phyloP scores from a whole-genome alignment of 192 early-diverging fungal genomes.

The Linderina pennispora region DNA sequence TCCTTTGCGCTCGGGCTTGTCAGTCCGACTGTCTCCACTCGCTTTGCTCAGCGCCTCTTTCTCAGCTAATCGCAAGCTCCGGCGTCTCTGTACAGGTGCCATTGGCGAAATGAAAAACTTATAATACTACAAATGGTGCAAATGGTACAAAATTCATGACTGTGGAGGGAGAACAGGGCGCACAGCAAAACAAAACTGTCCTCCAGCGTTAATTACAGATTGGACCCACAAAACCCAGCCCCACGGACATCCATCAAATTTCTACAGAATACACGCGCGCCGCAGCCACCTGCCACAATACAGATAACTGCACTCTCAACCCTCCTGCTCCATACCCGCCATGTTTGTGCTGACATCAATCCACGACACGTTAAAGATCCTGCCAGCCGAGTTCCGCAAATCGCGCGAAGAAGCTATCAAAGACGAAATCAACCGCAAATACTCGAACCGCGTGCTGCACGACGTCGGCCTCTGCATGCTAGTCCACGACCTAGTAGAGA shows the following conservation, averaged over 20 bases:
- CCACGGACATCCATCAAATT: no score
- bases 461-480: slow-evolving; percentile 88
- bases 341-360: slow-evolving; percentile 88
- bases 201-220: no score
- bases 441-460: slow-evolving; percentile 82
- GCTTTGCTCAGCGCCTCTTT: slow-evolving; percentile 3
- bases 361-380: slow-evolving; percentile 79
- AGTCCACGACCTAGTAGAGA: slow-evolving; percentile 70
- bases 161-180: neutral
- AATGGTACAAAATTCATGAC: neutral
- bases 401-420: slow-evolving; percentile 68
- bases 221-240: no score
- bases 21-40: slow-evolving; percentile 10
- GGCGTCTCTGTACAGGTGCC: slow-evolving; percentile 22
- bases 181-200: neutral
- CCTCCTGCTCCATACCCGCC: no score
- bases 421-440: slow-evolving; percentile 88
- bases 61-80: slow-evolving; percentile 20
- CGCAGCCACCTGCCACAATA: no score
- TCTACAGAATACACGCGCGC: no score
- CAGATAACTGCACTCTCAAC: no score
- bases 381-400: slow-evolving; percentile 75
- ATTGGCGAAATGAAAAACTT: slow-evolving; percentile 3
- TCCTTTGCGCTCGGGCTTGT: slow-evolving; percentile 26
- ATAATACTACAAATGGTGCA: neutral